A percentile compares a stretch with the other conserved stretches of the same genome.
phyloP scores from a whole-genome alignment of 495 filamentous ascomycete species.

The Mytilinidion resinicola region DNA sequence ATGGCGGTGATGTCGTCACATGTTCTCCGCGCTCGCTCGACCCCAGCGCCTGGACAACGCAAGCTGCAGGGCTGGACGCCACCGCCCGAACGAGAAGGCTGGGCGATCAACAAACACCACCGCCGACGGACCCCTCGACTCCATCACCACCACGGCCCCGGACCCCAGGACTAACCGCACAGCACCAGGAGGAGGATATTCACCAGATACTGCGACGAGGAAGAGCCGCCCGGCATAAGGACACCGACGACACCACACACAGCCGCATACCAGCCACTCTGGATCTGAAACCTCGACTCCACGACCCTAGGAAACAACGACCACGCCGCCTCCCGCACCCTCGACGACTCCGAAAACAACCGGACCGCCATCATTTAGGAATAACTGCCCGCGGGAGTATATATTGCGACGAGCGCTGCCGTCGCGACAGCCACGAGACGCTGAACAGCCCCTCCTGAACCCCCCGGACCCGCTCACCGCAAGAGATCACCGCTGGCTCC shows the following conservation, averaged over 20 bases:
- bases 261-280: not conserved
- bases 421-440: too few relatives aligned
- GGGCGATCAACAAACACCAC: conserved; percentile 15
- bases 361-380: too few relatives aligned
- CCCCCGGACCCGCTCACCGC: too few relatives aligned
- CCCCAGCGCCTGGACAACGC: not conserved
- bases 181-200: conserved; percentile 4
- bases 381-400: too few relatives aligned
- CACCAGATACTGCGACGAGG: not conserved
- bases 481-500: too few relatives aligned
- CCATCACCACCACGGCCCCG: not conserved
- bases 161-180: conserved; percentile 19
- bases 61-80: conserved; percentile 13
- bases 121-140: not conserved
- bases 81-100: conserved; percentile 20
- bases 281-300: not conserved
- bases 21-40: too few relatives aligned
- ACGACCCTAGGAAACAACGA: not conserved
- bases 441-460: too few relatives aligned
- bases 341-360: too few relatives aligned
- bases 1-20: too few relatives aligned
- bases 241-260: conserved; percentile 6
- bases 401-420: too few relatives aligned
- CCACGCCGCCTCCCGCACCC: too few relatives aligned
- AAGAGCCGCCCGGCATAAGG: conserved; percentile 9